Conservation (phyloP, 2,329 filamentous ascomycete species). For the Ceratocystis cubensis region DNA sequence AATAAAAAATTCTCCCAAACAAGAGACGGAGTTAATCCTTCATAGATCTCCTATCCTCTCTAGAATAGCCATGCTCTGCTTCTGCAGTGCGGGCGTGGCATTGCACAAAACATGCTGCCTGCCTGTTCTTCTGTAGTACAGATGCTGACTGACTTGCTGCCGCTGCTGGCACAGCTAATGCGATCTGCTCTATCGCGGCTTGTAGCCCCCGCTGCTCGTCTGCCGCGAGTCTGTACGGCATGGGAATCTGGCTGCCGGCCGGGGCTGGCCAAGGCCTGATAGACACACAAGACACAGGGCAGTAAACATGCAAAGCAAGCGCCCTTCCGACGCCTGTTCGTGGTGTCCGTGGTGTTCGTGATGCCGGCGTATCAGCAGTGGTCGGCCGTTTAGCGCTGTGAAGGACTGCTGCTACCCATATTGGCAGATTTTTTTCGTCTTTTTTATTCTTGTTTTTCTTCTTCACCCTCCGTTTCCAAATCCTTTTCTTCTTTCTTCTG, state of each 20-base stretch:
- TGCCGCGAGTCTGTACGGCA: not conserved
- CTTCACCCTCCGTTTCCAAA: too few species aligned
- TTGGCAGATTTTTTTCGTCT: not conserved
- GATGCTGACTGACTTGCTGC: not conserved
- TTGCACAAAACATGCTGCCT: not conserved
- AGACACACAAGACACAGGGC: too few species aligned
- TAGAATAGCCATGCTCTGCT: not conserved
- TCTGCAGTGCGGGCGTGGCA: not conserved
- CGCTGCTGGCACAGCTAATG: too few species aligned
- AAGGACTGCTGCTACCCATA: not conserved
- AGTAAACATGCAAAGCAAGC: not conserved
- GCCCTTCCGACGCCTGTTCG: not conserved
- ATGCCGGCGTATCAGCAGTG: not conserved
- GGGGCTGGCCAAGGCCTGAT: not conserved
- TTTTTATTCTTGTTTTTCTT: not conserved
- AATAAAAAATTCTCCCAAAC: not conserved
- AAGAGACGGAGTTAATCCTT: not conserved
- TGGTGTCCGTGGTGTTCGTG: not conserved
- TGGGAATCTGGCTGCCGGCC: not conserved
- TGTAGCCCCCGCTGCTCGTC: too few species aligned
- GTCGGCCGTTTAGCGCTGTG: not conserved
- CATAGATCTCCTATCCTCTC: not conserved
- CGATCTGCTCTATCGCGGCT: too few species aligned
- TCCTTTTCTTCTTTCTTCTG: too few species aligned
- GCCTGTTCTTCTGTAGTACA: not conserved